These are phyloP conservation scores for Jatropha curcas DNA, from an alignment of 345 rosid species.

Conservation along the genomic window DNA sequence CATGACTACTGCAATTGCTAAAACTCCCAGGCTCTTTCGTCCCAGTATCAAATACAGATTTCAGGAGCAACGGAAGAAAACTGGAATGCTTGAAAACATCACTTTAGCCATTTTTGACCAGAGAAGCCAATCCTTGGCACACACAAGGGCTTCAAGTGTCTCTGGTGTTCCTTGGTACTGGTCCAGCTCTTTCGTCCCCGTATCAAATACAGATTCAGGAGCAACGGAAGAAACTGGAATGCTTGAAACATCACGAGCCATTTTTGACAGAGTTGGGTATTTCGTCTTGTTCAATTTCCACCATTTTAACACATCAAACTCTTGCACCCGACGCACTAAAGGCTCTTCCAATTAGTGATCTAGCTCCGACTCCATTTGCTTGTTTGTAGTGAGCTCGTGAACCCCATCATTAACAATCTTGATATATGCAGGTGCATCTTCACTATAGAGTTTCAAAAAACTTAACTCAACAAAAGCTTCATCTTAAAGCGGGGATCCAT, in stretches of 20 bases:
- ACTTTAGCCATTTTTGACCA: too few species aligned
- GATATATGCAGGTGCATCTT: constrained; percentile 59
- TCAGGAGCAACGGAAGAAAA: too few species aligned
- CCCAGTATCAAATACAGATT: too few species aligned
- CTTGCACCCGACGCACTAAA: constrained; percentile 67
- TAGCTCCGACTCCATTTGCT: constrained; percentile 73
- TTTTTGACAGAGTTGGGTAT: constrained; percentile 79
- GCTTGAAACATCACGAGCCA: constrained; percentile 81
- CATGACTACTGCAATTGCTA: constrained; percentile 87
- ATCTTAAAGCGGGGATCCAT: constrained; percentile 99
- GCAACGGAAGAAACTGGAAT: constrained; percentile 61
- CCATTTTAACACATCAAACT: constrained; percentile 83
- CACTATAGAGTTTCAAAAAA: constrained; percentile 78
- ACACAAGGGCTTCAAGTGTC: constrained; percentile 82
- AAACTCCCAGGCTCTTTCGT: too few species aligned
- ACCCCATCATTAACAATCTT: constrained; percentile 79
- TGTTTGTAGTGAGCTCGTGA: constrained; percentile 70
- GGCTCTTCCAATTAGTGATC: constrained; percentile 89
- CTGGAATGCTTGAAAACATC: too few species aligned
- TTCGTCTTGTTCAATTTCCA: constrained; percentile 86
- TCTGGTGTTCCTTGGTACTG: constrained; percentile 74
- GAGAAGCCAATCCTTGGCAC: constrained; percentile 93
- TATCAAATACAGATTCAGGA: constrained; percentile 60
- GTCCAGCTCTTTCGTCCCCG: constrained; percentile 57
- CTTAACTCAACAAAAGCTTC: constrained; percentile 97